Base-by-base conservation (phyloP, 2,329 filamentous ascomycete species). In the Thelonectria olida region DNA sequence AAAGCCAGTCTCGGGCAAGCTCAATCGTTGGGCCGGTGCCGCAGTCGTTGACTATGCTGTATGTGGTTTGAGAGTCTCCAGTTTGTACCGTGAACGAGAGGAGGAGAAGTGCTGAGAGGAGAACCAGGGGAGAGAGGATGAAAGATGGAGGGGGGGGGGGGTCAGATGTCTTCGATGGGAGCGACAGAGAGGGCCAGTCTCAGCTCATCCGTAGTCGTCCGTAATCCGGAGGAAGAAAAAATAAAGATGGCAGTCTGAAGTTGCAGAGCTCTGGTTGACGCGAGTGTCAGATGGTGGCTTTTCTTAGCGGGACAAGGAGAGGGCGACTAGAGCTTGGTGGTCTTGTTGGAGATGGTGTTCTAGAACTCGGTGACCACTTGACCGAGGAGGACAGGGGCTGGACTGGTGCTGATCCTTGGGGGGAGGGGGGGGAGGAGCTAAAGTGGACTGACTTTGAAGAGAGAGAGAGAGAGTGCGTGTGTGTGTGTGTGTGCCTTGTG, bases 21-120 rank as follows among this genome's bases (percentile, higher is more conserved):
- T 36, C 38, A 12, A 47, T 65, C 34, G 53, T 64, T 65, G 48
- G 34, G 54, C 52, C 27, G 54, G 60, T 54, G 54, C 54, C 59
- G 53, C 58, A n/a, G n/a, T n/a, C n/a, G 49, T 55, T 38, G 50
- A 41, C 41, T 44, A 44, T 41, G 17, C 38, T 41, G 5, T 44
- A 44, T 67, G 39, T 55, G 49, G 64, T 62, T 52, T 52, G 54
- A 63, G 54, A 38, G 54, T 63, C 62, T 57, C 34, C 56, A 57
- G 50, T 59, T 57, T 47, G 34, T 67, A 52, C 55, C 48, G 42
- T 62, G 56, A 58, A 52, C 61, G 49, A 39, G 60, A 61, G 59
- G 52, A 49, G n/a, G 44, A 28, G 44, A 28, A 38, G 34, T 12
- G 10, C 6, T 5, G 7, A 12, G 34, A 13, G 5, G 34, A 38